Conservation (phyloP, 1,284 basidiomycete genomes). For the Neolentinus lepideus region DNA sequence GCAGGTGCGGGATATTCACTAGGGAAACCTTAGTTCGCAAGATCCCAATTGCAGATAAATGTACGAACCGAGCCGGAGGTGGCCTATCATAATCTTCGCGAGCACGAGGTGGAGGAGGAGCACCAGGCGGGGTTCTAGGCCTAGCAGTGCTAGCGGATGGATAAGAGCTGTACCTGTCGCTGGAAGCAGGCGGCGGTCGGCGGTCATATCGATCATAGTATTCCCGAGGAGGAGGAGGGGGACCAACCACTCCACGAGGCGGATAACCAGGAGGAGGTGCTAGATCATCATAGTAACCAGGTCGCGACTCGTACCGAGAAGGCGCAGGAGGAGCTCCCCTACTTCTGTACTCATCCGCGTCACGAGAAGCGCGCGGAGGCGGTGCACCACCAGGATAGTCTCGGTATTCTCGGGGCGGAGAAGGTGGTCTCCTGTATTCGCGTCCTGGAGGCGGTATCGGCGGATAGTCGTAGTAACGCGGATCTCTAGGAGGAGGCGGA, state of each 20-base stretch:
- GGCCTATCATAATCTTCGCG: slow-evolving; percentile 42
- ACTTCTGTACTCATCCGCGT: slow-evolving; percentile 63
- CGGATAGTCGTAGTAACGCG: slow-evolving; percentile 47
- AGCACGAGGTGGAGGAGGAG: slow-evolving; percentile 25
- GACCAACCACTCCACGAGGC: slow-evolving; percentile 33
- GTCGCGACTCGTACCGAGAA: slow-evolving; percentile 36
- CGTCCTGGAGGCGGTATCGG: slow-evolving; percentile 35
- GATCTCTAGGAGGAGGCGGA: slow-evolving; percentile 7
- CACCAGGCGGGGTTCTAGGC: slow-evolving; percentile 39
- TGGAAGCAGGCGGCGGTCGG: slow-evolving; percentile 31
- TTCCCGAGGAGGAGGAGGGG: slow-evolving; percentile 38
- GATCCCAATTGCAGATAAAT: slow-evolving; percentile 1
- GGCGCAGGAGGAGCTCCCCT: slow-evolving; percentile 29
- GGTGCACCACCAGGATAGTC: slow-evolving; percentile 42
- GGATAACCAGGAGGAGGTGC: slow-evolving; percentile 27
- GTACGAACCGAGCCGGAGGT: slow-evolving; percentile 36
- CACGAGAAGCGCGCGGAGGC: slow-evolving; percentile 43
- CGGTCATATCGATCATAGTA: slow-evolving; percentile 58
- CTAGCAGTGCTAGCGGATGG: slow-evolving; percentile 26
- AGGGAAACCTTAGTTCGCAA: slow-evolving; percentile 2
- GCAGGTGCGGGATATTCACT: slow-evolving; percentile 40
- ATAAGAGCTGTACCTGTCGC: slow-evolving; percentile 30
- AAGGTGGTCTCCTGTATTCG: slow-evolving; percentile 50
- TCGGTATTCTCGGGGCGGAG: slow-evolving; percentile 60
- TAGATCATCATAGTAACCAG: slow-evolving; percentile 29